phyloP scores from a whole-genome alignment of 2,329 filamentous ascomycete species.

The Penicillium frequentans region DNA sequence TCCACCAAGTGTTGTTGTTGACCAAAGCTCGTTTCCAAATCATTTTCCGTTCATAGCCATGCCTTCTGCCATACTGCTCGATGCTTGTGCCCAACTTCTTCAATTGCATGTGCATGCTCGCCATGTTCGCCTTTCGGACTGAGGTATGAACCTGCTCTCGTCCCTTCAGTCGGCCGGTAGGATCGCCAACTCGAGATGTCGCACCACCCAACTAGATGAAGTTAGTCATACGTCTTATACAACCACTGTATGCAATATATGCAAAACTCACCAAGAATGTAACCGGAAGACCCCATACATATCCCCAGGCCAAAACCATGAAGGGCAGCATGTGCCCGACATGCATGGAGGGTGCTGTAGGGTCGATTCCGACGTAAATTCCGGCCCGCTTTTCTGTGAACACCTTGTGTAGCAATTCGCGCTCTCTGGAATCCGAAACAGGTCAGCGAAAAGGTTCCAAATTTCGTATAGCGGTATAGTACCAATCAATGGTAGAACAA shows the following conservation, averaged over 20 bases:
- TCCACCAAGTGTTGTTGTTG: conserved; percentile 86
- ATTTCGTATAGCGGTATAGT: not conserved
- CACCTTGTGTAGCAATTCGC: conserved; percentile 44
- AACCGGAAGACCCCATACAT: conserved; percentile 48
- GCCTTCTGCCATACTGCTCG: conserved; percentile 62
- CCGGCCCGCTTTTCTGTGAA: conserved; percentile 48
- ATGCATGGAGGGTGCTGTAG: conserved; percentile 52
- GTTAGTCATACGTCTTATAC: conserved; percentile 14
- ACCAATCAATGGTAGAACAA: not conserved
- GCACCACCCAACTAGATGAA: conserved; percentile 45
- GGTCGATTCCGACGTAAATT: conserved; percentile 51
- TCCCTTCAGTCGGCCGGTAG: conserved; percentile 44
- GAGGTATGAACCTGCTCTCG: conserved; percentile 39
- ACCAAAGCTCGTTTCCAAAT: conserved; percentile 66
- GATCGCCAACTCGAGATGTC: conserved; percentile 49
- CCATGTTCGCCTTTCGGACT: conserved; percentile 47
- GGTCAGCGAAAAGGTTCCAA: conserved; percentile 2
- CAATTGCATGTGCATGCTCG: conserved; percentile 50
- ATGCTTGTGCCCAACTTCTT: conserved; percentile 73
- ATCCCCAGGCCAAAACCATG: conserved; percentile 52
- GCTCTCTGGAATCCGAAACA: conserved; percentile 31
- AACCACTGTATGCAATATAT: not conserved
- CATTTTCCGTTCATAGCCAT: conserved; percentile 64
- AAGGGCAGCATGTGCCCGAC: conserved; percentile 53
- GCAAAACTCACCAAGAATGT: conserved; percentile 43